Conservation (phyloP, 176 grass and related monocot genomes). For the Microstegium vimineum region DNA sequence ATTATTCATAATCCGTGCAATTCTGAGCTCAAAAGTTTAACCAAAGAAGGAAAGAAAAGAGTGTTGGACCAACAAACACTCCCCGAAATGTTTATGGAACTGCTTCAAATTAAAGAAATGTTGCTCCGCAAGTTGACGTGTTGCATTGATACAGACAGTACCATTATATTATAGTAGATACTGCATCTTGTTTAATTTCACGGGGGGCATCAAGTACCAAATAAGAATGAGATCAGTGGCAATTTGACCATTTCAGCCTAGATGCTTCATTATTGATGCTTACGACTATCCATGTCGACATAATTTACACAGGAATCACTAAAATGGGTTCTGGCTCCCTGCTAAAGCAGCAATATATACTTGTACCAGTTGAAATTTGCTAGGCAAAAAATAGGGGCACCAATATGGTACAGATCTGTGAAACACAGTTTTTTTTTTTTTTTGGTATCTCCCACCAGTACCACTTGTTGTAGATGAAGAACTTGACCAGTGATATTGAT, state of each 20-base stretch:
- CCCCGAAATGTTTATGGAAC: background rate
- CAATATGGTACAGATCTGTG: background rate
- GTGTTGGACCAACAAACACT: background rate
- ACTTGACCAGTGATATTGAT: background rate
- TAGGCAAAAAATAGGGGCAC: background rate
- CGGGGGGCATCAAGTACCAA: slow-evolving; percentile 8
- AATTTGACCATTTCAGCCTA: slow-evolving; percentile 25
- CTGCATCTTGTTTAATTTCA: slow-evolving; percentile 41
- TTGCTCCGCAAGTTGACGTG: slow-evolving; percentile 16
- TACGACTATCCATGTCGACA: slow-evolving; percentile 9
- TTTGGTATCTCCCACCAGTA: background rate
- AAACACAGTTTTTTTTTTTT: background rate
- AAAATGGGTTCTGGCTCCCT: slow-evolving; percentile 24
- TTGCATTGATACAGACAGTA: slow-evolving; percentile 25
- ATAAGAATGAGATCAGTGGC: slow-evolving; percentile 21
- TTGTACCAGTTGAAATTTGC: background rate
- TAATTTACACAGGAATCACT: slow-evolving; percentile 16
- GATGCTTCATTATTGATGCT: slow-evolving; percentile 45
- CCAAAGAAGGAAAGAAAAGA: background rate
- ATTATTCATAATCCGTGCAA: background rate
- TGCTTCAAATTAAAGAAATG: slow-evolving; percentile 2
- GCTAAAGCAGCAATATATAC: slow-evolving; percentile 27
- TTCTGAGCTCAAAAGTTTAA: background rate
- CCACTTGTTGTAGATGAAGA: background rate
- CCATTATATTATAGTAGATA: background rate